A percentile compares a stretch with the other conserved stretches of the same genome.
Evolutionary conservation across 192 early-diverging fungal genomes (phyloP).

Genomic region (Allomyces macrogynus): DNA sequence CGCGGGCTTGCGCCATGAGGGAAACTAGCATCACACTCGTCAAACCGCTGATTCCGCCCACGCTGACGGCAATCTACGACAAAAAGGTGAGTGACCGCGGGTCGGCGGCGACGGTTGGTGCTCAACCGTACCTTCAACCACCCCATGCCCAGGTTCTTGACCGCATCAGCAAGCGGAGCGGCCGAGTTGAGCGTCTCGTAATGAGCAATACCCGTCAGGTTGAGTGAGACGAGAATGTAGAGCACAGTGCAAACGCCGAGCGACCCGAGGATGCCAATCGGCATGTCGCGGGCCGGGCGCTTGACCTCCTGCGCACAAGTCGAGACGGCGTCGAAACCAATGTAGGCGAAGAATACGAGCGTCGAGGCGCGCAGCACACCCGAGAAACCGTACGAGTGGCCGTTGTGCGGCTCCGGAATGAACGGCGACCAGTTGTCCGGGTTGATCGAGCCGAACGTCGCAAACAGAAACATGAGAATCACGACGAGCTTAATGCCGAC

Average conservation of each 20-base stretch:
- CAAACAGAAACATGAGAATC: constrained; percentile 64
- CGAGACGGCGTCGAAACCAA: constrained; percentile 74
- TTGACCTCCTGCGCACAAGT: constrained; percentile 67
- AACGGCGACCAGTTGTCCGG: constrained; percentile 53
- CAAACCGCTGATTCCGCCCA: constrained; percentile 60
- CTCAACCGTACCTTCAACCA: background rate
- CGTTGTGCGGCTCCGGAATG: constrained; percentile 29
- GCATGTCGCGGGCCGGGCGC: constrained; percentile 57
- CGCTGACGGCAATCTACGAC: constrained; percentile 29
- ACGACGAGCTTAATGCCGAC: constrained; percentile 57
- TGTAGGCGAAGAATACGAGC: constrained; percentile 61
- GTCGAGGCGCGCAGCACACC: constrained; percentile 53
- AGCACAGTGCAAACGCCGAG: constrained; percentile 52
- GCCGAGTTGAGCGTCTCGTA: constrained; percentile 26
- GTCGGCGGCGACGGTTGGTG: too few relatives aligned
- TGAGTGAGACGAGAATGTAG: constrained; percentile 43
- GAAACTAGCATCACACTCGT: constrained; percentile 55
- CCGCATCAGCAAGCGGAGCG: constrained; percentile 33
- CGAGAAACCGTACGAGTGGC: constrained; percentile 32
- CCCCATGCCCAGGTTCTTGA: background rate
- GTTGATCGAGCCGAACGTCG: constrained; percentile 46
- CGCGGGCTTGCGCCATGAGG: constrained; percentile 66
- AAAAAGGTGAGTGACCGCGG: too few relatives aligned
- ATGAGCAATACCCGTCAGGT: constrained; percentile 44
- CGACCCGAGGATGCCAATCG: constrained; percentile 68